Percentiles rank a stretch among this genome's conserved stretches.
These are phyloP conservation scores for Lasiosphaeria hispida DNA, from an alignment of 495 filamentous ascomycete genomes.

Conservation along the genomic window DNA sequence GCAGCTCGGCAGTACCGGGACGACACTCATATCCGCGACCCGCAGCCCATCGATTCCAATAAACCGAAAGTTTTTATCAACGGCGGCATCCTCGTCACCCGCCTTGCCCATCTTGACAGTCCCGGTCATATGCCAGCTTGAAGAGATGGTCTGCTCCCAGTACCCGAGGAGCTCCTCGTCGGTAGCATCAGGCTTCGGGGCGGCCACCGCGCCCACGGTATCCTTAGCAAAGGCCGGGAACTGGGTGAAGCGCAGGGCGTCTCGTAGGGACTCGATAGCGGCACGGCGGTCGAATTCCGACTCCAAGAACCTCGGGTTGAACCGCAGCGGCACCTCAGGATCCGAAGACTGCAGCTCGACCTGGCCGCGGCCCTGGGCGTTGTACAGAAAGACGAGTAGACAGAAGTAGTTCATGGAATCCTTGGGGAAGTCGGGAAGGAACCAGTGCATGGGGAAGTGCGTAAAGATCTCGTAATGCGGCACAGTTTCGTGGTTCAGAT, in stretches of 20 bases:
- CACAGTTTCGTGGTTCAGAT: conserved; percentile 43
- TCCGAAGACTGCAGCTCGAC: conserved; percentile 55
- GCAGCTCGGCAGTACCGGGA: conserved; percentile 51
- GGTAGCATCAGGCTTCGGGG: conserved; percentile 36
- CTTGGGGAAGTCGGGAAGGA: conserved; percentile 34
- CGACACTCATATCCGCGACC: conserved; percentile 63
- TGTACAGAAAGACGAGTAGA: conserved; percentile 35
- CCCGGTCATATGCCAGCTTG: conserved; percentile 58
- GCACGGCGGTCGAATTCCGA: conserved; percentile 57
- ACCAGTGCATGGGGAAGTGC: conserved; percentile 45
- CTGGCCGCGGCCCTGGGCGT: conserved; percentile 43
- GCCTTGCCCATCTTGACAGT: conserved; percentile 61
- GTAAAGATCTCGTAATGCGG: conserved; percentile 39
- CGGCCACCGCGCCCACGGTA: conserved; percentile 39
- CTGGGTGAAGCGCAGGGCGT: conserved; percentile 40
- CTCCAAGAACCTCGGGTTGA: conserved; percentile 56
- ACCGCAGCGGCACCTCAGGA: conserved; percentile 51
- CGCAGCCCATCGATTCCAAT: conserved; percentile 56
- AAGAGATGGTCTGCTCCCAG: conserved; percentile 39
- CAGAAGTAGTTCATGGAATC: conserved; percentile 32
- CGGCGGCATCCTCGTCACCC: conserved; percentile 47
- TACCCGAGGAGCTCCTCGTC: conserved; percentile 57
- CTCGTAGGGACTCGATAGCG: conserved; percentile 52
- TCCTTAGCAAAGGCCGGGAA: conserved; percentile 48
- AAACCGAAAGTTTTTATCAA: conserved; percentile 56